Percentiles rank a stretch among this genome's conserved stretches.
phyloP scores from a whole-genome alignment of 2,329 filamentous ascomycete species.

The Ceratocystis albifundus region DNA sequence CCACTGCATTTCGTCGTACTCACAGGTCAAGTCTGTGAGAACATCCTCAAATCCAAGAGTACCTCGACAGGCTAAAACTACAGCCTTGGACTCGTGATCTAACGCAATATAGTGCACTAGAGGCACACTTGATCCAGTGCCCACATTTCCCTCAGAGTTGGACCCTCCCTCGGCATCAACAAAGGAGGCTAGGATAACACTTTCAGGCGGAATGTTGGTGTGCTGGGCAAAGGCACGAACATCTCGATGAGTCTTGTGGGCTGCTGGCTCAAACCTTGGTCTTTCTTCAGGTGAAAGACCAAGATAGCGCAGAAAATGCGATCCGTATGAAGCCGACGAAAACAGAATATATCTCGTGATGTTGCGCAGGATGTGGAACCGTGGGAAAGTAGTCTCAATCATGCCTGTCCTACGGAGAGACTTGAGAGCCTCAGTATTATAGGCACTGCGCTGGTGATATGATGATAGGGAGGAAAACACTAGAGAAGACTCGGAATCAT shows the following conservation, averaged over 20 bases:
- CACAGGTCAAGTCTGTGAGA: slow-evolving; percentile 61
- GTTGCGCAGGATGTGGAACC: slow-evolving; percentile 48
- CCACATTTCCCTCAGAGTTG: slow-evolving; percentile 52
- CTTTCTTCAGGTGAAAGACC: slow-evolving; percentile 45
- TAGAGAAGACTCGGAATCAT: slow-evolving; percentile 43
- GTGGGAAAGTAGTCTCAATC: slow-evolving; percentile 48
- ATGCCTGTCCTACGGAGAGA: slow-evolving; percentile 42
- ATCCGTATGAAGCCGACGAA: slow-evolving; percentile 55
- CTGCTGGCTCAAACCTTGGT: slow-evolving; percentile 29
- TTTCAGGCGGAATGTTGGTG: slow-evolving; percentile 45
- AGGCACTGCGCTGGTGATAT: slow-evolving; percentile 39
- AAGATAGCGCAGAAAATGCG: slow-evolving; percentile 50
- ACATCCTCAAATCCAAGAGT: slow-evolving; percentile 65
- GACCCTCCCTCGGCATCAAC: slow-evolving; percentile 57
- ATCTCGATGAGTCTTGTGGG: slow-evolving; percentile 45
- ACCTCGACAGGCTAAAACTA: slow-evolving; percentile 60
- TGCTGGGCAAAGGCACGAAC: slow-evolving; percentile 53
- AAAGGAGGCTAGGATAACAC: slow-evolving; percentile 57
- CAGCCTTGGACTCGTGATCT: slow-evolving; percentile 58
- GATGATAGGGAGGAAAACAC: slow-evolving; percentile 34
- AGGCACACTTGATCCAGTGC: slow-evolving; percentile 47
- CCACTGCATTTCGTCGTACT: slow-evolving; percentile 56
- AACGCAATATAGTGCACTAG: slow-evolving; percentile 63
- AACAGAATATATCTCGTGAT: slow-evolving; percentile 55
- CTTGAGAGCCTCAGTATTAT: slow-evolving; percentile 39